Base-by-base conservation (phyloP, 1,284 basidiomycete genomes). In the Trichosporon sp. region DNA sequence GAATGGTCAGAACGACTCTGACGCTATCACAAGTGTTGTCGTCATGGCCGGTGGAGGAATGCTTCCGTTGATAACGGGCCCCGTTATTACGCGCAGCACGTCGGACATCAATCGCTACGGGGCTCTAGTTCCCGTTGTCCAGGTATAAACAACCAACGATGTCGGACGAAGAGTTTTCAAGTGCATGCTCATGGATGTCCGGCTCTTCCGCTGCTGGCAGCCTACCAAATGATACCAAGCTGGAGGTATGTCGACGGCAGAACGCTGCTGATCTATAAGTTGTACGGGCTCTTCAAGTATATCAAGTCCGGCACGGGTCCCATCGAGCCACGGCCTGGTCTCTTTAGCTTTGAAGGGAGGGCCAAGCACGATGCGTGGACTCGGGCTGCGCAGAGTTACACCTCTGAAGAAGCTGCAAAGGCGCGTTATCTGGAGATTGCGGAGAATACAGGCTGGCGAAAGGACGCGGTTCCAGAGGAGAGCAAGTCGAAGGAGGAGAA, bases 351-450 rank as follows among this genome's bases (percentile, higher is more conserved):
- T 77, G 86, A 90, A 2, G 90, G 89, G 2, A 85, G 92, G 34
- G 92, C 92, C 1, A 95, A 95, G 81, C 92, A 92, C 90, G 92
- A 95, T 77, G 91, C 92, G 1, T 95, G 93, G 92, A 85, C 80
- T 34, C 77, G 83, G 6, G 80, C 85, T n/a, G 87, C 86, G 3
- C 85, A 85, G 71, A 85, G 81, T 23, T 91, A 89, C 72, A 78
- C 67, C 1, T 67, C 80, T 23, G 77, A 77, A 8, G 77, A 80
- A 3, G 74, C 75, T 6, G 80, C 80, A 13, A 69, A 75, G 78
- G 79, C 73, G 53, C 85, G 89, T 74, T 95, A 95, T 79, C 81
- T 92, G 68, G 87, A 87, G 32, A 86, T 93, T 63, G 93, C 92
- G 5, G 81, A 79, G 65, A 85, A 81, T 68, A 83, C 91, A 13